Conservation (phyloP, 306 rosid species). For the Medicago ruthenica region DNA sequence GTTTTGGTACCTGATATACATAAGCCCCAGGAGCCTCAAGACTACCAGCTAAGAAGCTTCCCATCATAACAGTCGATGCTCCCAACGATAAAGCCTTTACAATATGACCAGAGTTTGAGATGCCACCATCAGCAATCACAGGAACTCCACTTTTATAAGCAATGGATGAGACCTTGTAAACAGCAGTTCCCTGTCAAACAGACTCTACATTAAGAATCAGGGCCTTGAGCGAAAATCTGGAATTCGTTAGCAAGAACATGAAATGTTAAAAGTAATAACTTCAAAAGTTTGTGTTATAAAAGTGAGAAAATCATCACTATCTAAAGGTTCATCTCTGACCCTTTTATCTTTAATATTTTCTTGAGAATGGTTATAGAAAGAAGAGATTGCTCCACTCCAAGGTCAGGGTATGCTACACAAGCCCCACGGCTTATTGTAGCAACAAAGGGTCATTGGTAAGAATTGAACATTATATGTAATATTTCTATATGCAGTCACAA, state of each 20-base stretch:
- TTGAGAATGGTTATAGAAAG: background rate
- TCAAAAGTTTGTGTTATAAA: background rate
- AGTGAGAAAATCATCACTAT: slow-evolving; percentile 14
- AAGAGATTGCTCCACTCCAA: background rate
- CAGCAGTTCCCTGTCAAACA: slow-evolving; percentile 76
- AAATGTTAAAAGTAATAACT: background rate
- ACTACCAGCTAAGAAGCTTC: slow-evolving; percentile 94
- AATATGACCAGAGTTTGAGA: slow-evolving; percentile 89
- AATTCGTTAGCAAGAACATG: slow-evolving; percentile 9
- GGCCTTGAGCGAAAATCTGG: background rate
- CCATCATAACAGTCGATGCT: slow-evolving; percentile 97
- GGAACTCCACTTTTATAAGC: slow-evolving; percentile 84
- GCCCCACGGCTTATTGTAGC: too few relatives aligned
- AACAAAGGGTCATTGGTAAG: background rate
- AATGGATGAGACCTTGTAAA: slow-evolving; percentile 79
- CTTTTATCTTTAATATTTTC: background rate
- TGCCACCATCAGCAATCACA: slow-evolving; percentile 93
- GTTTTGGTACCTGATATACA: slow-evolving; percentile 63
- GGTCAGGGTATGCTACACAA: background rate
- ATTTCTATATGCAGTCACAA: background rate
- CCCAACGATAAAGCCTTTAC: slow-evolving; percentile 88
- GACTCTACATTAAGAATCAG: slow-evolving; percentile 12
- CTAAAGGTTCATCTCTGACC: background rate
- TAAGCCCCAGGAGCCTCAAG: slow-evolving; percentile 90
- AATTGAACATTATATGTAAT: background rate